These are phyloP conservation scores for Rhodotorula sp. DNA, from an alignment of 1,284 basidiomycete species.

Conservation along the genomic window DNA sequence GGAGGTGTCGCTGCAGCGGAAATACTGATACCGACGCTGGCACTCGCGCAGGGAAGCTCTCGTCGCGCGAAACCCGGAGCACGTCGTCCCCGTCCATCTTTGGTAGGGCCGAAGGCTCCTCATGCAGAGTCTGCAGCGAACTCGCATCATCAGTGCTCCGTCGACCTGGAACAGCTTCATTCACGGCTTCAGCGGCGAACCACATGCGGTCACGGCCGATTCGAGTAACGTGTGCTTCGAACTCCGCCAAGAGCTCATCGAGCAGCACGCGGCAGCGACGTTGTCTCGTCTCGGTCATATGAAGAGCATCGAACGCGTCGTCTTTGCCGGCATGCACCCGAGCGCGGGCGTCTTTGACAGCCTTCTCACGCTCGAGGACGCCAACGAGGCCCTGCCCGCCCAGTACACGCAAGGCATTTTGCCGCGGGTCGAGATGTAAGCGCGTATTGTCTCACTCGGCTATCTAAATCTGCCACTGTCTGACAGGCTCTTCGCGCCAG, in stretches of 20 bases:
- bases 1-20: too few species aligned
- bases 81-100: not conserved
- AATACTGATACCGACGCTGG: not conserved
- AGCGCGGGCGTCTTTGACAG: not conserved
- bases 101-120: not conserved
- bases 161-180: slow-evolving; percentile 4
- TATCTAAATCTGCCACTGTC: too few species aligned
- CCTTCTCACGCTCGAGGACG: not conserved
- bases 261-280: not conserved
- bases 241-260: too few species aligned
- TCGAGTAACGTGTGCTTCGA: not conserved
- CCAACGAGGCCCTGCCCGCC: not conserved
- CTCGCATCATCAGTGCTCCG: not conserved
- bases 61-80: not conserved
- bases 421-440: not conserved
- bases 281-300: not conserved
- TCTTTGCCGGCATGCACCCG: slow-evolving; percentile 2
- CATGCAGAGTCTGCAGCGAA: not conserved
- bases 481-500: not conserved
- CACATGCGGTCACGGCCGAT: not conserved
- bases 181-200: not conserved
- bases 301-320: not conserved
- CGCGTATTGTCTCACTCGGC: not conserved
- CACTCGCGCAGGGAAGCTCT: not conserved
- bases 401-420: not conserved